Percentiles rank a stretch among this genome's conserved stretches.
Conservation (phyloP, 2,329 filamentous ascomycete genomes). For the Stromatinia cepivora region DNA sequence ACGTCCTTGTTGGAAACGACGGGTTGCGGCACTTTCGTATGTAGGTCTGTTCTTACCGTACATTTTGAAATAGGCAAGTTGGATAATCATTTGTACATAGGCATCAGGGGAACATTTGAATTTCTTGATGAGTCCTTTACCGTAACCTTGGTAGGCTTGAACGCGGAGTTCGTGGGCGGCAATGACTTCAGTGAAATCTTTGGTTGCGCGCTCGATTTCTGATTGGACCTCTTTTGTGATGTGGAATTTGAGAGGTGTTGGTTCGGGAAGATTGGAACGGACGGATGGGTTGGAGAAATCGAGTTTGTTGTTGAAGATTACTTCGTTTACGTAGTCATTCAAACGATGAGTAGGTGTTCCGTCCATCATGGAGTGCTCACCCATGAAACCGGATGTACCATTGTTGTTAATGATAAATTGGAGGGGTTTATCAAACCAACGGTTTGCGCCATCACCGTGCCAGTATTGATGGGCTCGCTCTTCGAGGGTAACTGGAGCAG, state of each 20-base stretch:
- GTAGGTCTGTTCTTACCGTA: constrained; percentile 97
- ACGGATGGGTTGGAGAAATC: constrained; percentile 78
- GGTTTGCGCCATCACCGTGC: constrained; percentile 94
- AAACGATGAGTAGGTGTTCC: constrained; percentile 95
- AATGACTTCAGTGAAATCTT: constrained; percentile 80
- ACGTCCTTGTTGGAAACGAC: constrained; percentile 92
- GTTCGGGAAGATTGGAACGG: constrained; percentile 82
- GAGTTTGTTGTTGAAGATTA: constrained; percentile 92
- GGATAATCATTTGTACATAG: constrained; percentile 98
- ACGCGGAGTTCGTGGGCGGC: constrained; percentile 86
- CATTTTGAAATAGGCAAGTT: constrained; percentile 98
- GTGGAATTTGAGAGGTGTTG: constrained; percentile 74
- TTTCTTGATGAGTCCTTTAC: constrained; percentile 98
- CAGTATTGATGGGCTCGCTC: constrained; percentile 96
- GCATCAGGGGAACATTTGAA: constrained; percentile 98
- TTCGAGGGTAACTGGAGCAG: constrained; percentile 86
- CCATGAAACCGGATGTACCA: constrained; percentile 94
- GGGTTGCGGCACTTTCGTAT: constrained; percentile 93
- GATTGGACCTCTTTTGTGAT: constrained; percentile 70
- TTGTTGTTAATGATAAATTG: constrained; percentile 99
- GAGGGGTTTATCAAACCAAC: constrained; percentile 97
- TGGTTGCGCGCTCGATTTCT: constrained; percentile 75
- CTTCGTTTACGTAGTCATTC: constrained; percentile 89
- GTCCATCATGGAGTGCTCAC: constrained; percentile 99
- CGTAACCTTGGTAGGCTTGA: constrained; percentile 95